Conservation (phyloP, 495 filamentous ascomycete genomes). For the Aspergillus heteromorphus region DNA sequence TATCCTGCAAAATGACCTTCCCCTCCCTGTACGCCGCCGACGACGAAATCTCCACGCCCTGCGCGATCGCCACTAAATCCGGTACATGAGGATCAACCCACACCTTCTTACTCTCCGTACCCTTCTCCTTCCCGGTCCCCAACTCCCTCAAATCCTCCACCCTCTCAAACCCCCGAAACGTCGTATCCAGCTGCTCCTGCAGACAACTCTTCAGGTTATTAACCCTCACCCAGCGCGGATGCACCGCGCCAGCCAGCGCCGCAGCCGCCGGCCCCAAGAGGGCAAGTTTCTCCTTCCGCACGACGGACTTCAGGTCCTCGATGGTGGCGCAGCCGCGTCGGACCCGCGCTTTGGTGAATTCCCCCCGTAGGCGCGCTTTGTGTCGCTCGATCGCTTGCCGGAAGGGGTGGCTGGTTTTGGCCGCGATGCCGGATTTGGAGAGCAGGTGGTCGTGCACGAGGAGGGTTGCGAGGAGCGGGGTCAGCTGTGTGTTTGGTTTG, state of each 20-base stretch:
- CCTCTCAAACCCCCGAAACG: conserved; percentile 55
- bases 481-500: conserved; percentile 52
- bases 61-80: conserved; percentile 73
- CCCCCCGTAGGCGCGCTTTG: conserved; percentile 72
- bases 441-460: conserved; percentile 84
- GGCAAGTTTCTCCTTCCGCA: conserved; percentile 38
- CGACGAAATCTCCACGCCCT: conserved; percentile 59
- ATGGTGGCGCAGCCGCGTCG: conserved; percentile 60
- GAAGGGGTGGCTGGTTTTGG: conserved; percentile 70
- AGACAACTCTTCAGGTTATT: too few relatives aligned
- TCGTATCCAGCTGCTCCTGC: too few relatives aligned
- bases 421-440: conserved; percentile 71
- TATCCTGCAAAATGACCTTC: conserved; percentile 86
- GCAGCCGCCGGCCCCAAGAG: conserved; percentile 11
- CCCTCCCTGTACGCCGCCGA: conserved; percentile 68
- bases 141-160: too few relatives aligned
- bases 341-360: conserved; percentile 74
- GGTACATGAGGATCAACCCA: conserved; percentile 75
- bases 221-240: conserved; percentile 86
- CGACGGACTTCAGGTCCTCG: conserved; percentile 52
- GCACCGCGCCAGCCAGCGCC: conserved; percentile 28
- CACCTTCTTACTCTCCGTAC: conserved; percentile 24
- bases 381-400: conserved; percentile 69
- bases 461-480: conserved; percentile 71
- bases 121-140: too few relatives aligned